Evolutionary conservation across 768 basidiomycete genomes (phyloP), one percentile per base, ranked within the genome.

Genomic region (Podaxis mareebaensis): DNA sequence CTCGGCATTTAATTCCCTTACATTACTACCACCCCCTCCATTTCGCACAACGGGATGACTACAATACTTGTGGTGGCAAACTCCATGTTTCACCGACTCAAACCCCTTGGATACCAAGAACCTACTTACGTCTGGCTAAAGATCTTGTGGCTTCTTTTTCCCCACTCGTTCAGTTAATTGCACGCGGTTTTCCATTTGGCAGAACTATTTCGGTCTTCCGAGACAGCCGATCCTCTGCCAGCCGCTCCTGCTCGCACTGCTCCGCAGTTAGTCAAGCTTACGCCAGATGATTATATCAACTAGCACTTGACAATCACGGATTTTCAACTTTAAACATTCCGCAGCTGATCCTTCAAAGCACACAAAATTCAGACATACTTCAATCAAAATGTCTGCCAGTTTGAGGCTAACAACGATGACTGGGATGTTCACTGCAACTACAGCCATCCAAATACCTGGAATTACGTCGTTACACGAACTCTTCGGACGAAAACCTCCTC

Each of bases 31-130:
- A 54, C 8, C 30, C 17, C n/a, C n/a, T 30, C 30, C 53, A 36
- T 53, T 46, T 20, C 44, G 17, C 44, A 4, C 17, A 46, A 22
- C 44, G n/a, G 8, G 44, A 15, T 20, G 44, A n/a, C 15, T 46
- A 17, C 44, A 13, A 40, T 24, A 39, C 13, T 40, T 39, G 26
- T 39, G 13, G 51, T 38, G n/a, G 51, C 36, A 17, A 39, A n/a
- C 22, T 39, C 58, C 36, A 39, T 22, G 53, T 62, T 55, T 62
- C 61, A 48, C 42, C 53, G 48, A 60, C 13, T 22, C 33, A 56
- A 17, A 7, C 33, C 24, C 60, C 49, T n/a, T 62, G 53, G 61
- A 55, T 48, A 62, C 61, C 58, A 60, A 60, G 61, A 22, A 20
- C 30, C 53, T 33, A 20, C 20, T 44, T 33, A 49, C 44, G 24